Percentiles rank a stretch among this genome's conserved stretches.
These are phyloP conservation scores for Fomitopsis pinicola DNA, from an alignment of 1,284 basidiomycete genomes.

Conservation along the genomic window DNA sequence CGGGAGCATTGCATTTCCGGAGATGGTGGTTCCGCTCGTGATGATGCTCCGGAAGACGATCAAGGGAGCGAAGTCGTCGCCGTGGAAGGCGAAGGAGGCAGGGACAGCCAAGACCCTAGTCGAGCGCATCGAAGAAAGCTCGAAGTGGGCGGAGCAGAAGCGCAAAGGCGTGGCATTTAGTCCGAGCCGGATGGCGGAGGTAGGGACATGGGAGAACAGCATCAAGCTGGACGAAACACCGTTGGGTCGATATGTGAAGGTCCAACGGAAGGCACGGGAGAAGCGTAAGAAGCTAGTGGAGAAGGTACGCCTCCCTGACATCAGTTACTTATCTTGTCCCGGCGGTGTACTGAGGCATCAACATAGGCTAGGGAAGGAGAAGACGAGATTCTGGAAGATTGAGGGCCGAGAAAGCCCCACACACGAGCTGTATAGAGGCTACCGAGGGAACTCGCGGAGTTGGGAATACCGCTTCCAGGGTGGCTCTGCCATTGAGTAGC, in stretches of 20 bases:
- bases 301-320: constrained; percentile 46
- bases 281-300: constrained; percentile 72
- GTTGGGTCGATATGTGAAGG: constrained; percentile 74
- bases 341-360: constrained; percentile 10
- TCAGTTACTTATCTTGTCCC: neutral
- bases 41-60: constrained; percentile 65
- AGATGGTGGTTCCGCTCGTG: constrained; percentile 85
- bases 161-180: constrained; percentile 70
- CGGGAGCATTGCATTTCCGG: constrained; percentile 89
- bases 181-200: constrained; percentile 64
- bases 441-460: neutral
- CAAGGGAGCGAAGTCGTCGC: constrained; percentile 49
- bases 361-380: constrained; percentile 63
- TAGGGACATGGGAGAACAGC: constrained; percentile 69
- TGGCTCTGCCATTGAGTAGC: neutral
- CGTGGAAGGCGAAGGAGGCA: constrained; percentile 49
- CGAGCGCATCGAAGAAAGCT: constrained; percentile 82
- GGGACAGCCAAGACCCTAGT: constrained; percentile 67
- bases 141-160: constrained; percentile 70
- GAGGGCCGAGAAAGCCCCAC: constrained; percentile 6
- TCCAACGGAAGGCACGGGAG: constrained; percentile 79
- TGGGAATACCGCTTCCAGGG: neutral
- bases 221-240: constrained; percentile 70
- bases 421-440: neutral
- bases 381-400: constrained; percentile 61